Conservation (phyloP, 2,329 filamentous ascomycete species). For the Neofusicoccum cordaticola region DNA sequence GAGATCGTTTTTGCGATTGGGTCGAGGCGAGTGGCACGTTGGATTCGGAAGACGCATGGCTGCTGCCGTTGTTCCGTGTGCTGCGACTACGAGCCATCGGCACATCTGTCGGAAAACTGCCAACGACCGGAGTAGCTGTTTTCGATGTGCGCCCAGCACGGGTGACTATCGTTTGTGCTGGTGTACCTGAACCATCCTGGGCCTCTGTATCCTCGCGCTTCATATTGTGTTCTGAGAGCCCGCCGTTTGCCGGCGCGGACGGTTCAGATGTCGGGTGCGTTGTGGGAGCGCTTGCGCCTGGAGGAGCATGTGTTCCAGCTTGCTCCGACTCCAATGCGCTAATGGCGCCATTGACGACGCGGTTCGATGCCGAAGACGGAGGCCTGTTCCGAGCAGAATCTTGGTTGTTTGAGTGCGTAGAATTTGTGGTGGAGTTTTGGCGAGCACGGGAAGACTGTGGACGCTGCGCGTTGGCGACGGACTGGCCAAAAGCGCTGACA, state of each 20-base stretch:
- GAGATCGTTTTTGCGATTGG: conserved; percentile 34
- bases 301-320: background rate
- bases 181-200: conserved; percentile 40
- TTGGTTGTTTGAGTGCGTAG: conserved; percentile 50
- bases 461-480: conserved; percentile 57
- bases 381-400: conserved; percentile 33
- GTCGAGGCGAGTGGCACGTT: conserved; percentile 28
- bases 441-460: conserved; percentile 69
- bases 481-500: conserved; percentile 58
- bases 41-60: conserved; percentile 38
- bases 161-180: conserved; percentile 23
- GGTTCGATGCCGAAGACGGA: conserved; percentile 36
- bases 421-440: conserved; percentile 61
- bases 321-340: background rate
- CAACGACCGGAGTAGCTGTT: conserved; percentile 46
- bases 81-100: conserved; percentile 43
- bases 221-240: conserved; percentile 25
- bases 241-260: background rate
- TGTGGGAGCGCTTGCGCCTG: background rate
- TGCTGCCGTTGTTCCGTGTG: conserved; percentile 37
- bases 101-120: conserved; percentile 39
- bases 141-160: conserved; percentile 46
- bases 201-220: conserved; percentile 51
- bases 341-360: conserved; percentile 16
- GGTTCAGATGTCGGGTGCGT: conserved; percentile 2